phyloP scores from a whole-genome alignment of 176 grass and related monocot genomes.

The barley (Hordeum vulgare) region DNA sequence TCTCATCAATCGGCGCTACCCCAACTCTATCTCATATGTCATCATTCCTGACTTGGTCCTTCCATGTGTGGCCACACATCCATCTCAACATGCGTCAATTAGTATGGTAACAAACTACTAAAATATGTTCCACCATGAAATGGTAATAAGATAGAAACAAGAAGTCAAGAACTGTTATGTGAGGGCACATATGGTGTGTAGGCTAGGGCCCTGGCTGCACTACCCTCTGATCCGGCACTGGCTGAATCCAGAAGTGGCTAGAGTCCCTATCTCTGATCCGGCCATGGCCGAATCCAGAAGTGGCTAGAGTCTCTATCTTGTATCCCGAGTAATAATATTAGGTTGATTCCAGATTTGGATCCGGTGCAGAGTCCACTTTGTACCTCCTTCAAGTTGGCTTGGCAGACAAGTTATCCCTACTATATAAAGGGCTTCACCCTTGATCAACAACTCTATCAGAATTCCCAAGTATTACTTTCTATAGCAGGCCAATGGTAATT shows the following conservation, averaged over 20 bases:
- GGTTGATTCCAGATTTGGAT: not conserved
- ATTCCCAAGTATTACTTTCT: not conserved
- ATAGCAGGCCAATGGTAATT: not conserved
- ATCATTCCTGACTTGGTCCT: too few relatives aligned
- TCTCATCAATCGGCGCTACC: too few relatives aligned
- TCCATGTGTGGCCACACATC: too few relatives aligned
- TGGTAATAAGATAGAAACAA: not conserved
- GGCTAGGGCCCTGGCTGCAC: not conserved
- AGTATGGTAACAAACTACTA: not conserved
- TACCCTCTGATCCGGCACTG: not conserved
- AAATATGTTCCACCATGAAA: conserved; percentile 1
- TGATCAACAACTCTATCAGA: not conserved
- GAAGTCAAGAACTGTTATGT: not conserved
- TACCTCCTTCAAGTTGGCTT: not conserved
- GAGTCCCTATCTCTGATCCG: not conserved
- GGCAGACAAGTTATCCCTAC: not conserved
- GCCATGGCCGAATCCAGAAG: not conserved
- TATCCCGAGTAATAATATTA: not conserved
- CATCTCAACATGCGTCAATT: too few relatives aligned
- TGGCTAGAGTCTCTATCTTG: not conserved
- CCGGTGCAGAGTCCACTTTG: not conserved
- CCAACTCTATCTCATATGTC: too few relatives aligned
- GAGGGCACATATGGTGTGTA: not conserved
- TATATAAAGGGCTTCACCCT: not conserved
- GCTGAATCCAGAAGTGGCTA: not conserved